phyloP scores from a whole-genome alignment of 306 rosid genomes.

The Gastrolobium bilobum region DNA sequence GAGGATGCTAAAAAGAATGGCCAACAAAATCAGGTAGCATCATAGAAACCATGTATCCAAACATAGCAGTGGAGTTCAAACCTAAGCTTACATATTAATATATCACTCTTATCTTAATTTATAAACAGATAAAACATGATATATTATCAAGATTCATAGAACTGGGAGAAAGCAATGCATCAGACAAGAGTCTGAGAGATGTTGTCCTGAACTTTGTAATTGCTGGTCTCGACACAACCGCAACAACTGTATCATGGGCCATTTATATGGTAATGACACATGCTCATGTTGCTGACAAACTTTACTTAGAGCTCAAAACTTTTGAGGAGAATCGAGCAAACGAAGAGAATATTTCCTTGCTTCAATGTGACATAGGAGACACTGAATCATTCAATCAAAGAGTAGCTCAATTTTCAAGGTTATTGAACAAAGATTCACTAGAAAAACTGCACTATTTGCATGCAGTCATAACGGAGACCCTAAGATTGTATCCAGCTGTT shows the following conservation, averaged over 20 bases:
- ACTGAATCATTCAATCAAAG: slow-evolving; percentile 69
- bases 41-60: background rate
- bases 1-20: slow-evolving; percentile 54
- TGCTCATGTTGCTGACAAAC: slow-evolving; percentile 76
- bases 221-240: slow-evolving; percentile 99
- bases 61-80: background rate
- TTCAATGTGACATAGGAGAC: slow-evolving; percentile 60
- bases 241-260: slow-evolving; percentile 96
- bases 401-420: slow-evolving; percentile 63
- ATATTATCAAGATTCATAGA: slow-evolving; percentile 90
- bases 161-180: slow-evolving; percentile 66
- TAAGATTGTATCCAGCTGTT: slow-evolving; percentile 91
- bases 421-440: slow-evolving; percentile 77
- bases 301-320: slow-evolving; percentile 73
- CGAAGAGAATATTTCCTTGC: slow-evolving; percentile 63
- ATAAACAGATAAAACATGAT: slow-evolving; percentile 80
- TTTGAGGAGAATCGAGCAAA: slow-evolving; percentile 74
- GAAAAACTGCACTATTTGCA: slow-evolving; percentile 76
- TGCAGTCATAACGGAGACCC: slow-evolving; percentile 92
- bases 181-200: slow-evolving; percentile 86
- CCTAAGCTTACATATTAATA: background rate
- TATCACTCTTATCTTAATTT: background rate
- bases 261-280: slow-evolving; percentile 82
- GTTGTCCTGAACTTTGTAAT: slow-evolving; percentile 90
- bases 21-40: slow-evolving; percentile 64